Base-by-base conservation (phyloP, 164 flowering plant species). In the Warburgia ugandensis region DNA sequence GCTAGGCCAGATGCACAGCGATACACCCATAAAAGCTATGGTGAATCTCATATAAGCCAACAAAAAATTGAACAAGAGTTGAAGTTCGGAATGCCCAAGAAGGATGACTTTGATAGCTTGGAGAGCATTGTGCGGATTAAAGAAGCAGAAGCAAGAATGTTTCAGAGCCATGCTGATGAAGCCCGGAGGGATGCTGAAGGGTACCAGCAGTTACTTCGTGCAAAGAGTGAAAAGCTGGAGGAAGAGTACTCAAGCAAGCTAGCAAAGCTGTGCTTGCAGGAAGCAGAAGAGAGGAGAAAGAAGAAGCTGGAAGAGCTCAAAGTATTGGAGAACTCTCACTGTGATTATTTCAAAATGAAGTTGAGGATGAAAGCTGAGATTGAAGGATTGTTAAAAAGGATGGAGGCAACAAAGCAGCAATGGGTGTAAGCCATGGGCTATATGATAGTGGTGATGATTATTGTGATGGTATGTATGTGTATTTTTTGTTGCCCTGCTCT, bases 71-170 rank as follows among this genome's bases (percentile, higher is more conserved):
- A 73, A 21, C 74, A 71, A 4, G 83, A 77, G 37, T 58, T 78
- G 50, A 59, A 52, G 49, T 70, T 66, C 22, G 75, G 72, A 12
- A 65, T 70, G 42, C 45, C 71, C 5, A 73, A 73, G 29, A 59
- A 50, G 63, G 84, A 74, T 45, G 79, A 71, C 14, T 77, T 78
- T 36, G 94, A 86, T 49, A 88, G 84, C 72, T 59, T 88, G 51
- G 97, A 88, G 50, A 80, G 89, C 66, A 62, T 86, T 28, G 81
- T 88, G 22, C 70, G 84, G 44, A 73, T 86, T 2, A 92, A 92
- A 65, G 94, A 88, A 60, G 83, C 82, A 2, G 99, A 88, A 57
- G 86, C 94, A 5, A 72, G 77, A 60, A 84, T 92, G 95, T 92
- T 88, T 66, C 91, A 88, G 61, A 74, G 28, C 61, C 72, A 74